Evolutionary conservation across 1,284 basidiomycete species (phyloP).

Genomic region (Agroathelia rolfsii): DNA sequence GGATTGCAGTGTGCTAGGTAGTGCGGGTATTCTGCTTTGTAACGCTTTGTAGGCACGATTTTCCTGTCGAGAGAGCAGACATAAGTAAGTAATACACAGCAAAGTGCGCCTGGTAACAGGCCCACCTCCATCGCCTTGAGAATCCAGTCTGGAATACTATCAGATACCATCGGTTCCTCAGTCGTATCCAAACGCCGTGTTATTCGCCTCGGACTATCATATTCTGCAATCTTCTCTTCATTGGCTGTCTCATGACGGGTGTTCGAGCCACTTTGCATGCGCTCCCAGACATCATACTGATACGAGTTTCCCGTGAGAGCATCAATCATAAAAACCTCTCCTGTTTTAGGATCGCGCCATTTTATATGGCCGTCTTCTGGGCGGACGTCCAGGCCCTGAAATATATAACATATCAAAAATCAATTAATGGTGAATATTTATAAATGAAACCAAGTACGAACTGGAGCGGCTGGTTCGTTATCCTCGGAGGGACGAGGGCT

Average conservation of each 20-base stretch:
- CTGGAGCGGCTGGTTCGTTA: slow-evolving; percentile 7
- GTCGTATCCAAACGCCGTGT: background rate
- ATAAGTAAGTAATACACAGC: slow-evolving; percentile 3
- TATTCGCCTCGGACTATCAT: slow-evolving; percentile 3
- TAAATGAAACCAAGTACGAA: too few species aligned
- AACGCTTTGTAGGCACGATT: slow-evolving; percentile 38
- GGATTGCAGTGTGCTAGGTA: slow-evolving; percentile 21
- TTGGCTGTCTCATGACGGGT: slow-evolving; percentile 15
- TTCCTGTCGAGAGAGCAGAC: slow-evolving; percentile 23
- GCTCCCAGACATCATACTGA: too few species aligned
- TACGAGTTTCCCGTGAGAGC: slow-evolving; percentile 50
- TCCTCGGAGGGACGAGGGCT: background rate
- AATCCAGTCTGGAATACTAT: slow-evolving; percentile 41
- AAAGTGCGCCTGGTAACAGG: too few species aligned
- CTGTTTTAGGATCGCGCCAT: slow-evolving; percentile 57
- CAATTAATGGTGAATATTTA: too few species aligned
- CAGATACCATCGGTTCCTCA: slow-evolving; percentile 4
- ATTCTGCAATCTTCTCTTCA: slow-evolving; percentile 10
- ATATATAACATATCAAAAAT: slow-evolving; percentile 3
- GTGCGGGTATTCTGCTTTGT: slow-evolving; percentile 36
- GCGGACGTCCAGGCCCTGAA: slow-evolving; percentile 8
- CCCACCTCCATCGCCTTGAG: slow-evolving; percentile 38
- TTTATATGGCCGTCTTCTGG: slow-evolving; percentile 22
- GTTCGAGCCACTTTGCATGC: slow-evolving; percentile 16
- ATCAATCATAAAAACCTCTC: slow-evolving; percentile 65